Conservation (phyloP, 768 basidiomycete genomes). For the Russula brevipes region DNA sequence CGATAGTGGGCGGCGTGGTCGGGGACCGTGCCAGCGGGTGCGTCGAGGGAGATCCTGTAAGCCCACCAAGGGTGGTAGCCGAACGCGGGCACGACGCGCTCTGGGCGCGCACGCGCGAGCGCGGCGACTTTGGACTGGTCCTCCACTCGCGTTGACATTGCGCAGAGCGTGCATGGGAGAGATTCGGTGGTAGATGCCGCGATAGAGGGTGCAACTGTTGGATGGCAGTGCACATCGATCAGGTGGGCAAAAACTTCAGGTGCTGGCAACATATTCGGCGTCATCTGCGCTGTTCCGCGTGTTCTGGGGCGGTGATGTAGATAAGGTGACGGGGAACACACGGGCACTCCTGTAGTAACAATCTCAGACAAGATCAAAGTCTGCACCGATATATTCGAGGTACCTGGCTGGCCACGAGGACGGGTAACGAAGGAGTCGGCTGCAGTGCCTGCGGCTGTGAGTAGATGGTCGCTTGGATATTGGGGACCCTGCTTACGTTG, state of each 20-base stretch:
- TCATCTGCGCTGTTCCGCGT: background rate
- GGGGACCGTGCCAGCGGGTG: slow-evolving; percentile 35
- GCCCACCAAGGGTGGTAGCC: slow-evolving; percentile 96
- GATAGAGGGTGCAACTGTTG: slow-evolving; percentile 63
- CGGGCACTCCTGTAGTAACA: background rate
- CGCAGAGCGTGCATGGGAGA: slow-evolving; percentile 65
- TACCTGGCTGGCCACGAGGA: background rate
- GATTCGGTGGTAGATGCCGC: slow-evolving; percentile 42
- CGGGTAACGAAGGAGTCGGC: background rate
- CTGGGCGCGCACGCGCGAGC: slow-evolving; percentile 55
- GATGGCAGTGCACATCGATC: slow-evolving; percentile 89
- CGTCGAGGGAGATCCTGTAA: slow-evolving; percentile 58
- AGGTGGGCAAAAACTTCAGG: slow-evolving; percentile 56
- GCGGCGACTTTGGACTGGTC: slow-evolving; percentile 71
- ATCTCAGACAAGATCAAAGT: background rate
- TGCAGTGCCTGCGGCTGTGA: background rate
- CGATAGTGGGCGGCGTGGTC: slow-evolving; percentile 61
- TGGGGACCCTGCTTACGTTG: background rate
- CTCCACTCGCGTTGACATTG: slow-evolving; percentile 65
- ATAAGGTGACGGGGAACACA: background rate
- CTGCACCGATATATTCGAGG: background rate
- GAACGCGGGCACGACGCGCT: slow-evolving; percentile 80
- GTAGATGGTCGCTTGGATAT: background rate
- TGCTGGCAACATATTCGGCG: slow-evolving; percentile 26
- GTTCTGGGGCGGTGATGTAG: background rate